These are phyloP conservation scores for Ceratocystis destructans DNA, from an alignment of 2,329 filamentous ascomycete species.

Conservation along the genomic window DNA sequence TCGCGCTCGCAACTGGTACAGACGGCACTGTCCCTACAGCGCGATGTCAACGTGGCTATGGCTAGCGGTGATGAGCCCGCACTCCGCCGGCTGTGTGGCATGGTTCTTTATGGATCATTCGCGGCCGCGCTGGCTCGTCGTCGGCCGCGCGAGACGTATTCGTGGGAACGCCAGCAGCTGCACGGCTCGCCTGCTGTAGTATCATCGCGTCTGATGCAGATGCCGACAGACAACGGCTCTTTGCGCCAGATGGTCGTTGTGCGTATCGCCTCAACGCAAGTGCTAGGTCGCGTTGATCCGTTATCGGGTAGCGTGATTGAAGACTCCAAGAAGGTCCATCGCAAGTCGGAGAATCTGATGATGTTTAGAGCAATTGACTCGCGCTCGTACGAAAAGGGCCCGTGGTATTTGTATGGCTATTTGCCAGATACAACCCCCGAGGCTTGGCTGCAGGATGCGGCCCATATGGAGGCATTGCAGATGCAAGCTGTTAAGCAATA, in stretches of 20 bases:
- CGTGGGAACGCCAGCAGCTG: slow-evolving; percentile 39
- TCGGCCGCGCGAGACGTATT: slow-evolving; percentile 30
- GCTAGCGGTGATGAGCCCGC: slow-evolving; percentile 42
- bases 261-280: slow-evolving; percentile 43
- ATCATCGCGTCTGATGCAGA: slow-evolving; percentile 38
- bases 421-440: slow-evolving; percentile 40
- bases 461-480: slow-evolving; percentile 13
- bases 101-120: slow-evolving; percentile 39
- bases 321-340: slow-evolving; percentile 37
- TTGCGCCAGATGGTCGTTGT: slow-evolving; percentile 48
- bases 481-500: slow-evolving; percentile 24
- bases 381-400: slow-evolving; percentile 33
- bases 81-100: slow-evolving; percentile 40
- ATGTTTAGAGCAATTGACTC: slow-evolving; percentile 37
- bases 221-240: slow-evolving; percentile 29
- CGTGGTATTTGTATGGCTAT: slow-evolving; percentile 55
- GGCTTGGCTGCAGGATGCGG: slow-evolving; percentile 22
- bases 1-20: slow-evolving; percentile 32
- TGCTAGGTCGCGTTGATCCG: slow-evolving; percentile 32
- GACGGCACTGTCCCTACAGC: slow-evolving; percentile 45
- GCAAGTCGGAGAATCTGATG: slow-evolving; percentile 51
- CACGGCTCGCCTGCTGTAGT: slow-evolving; percentile 36
- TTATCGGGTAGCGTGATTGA: slow-evolving; percentile 30
- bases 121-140: slow-evolving; percentile 40
- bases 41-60: slow-evolving; percentile 46